Base-by-base conservation (phyloP, 129 eudicot genomes). In the Escallonia rubra region DNA sequence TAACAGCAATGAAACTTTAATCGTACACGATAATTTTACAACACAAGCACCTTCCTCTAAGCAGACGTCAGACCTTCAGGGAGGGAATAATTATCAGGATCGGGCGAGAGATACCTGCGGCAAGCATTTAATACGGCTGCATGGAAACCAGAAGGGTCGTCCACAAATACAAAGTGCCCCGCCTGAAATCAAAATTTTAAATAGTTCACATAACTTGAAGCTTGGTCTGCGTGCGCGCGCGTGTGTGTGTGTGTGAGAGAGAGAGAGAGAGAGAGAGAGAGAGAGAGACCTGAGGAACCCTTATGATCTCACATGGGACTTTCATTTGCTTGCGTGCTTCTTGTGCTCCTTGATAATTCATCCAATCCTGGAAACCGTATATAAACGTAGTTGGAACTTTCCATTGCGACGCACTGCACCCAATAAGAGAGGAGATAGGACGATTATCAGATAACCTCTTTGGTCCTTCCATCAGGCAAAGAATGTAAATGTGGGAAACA, bases 321-420 rank as follows among this genome's bases (percentile, higher is more conserved):
- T 76, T 82, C 98, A 93, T 92, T 23, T 64, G 65, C 84, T 82
- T 84, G 6, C 98, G 90, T 47, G 98, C 96, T 76, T 83, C 83
- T 76, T 88, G 91, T 4, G 98, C 98, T n/a, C 91, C 95, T 76
- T 76, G 59, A 76, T 86, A 93, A 67, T 74, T 84, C 98, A 89
- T 93, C 98, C 98, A 93, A 80, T 93, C 98, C 10, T 93, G 67
- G 49, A 71, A 14, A 46, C 98, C 98, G 40, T 93, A 93, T 59
- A 93, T 93, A 66, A 93, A 93, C 41, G 92, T 89, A 7, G 98
- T 89, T 50, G 96, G 88, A 66, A 93, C 98, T 78, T 89, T 93
- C 98, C 95, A 93, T 39, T 93, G 91, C 3, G 96, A 68, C 44
- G 95, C 92, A 74, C 98, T 93, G 84, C 69, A 83, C 61, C 59